A percentile compares a stretch with the other conserved stretches of the same genome.
phyloP scores from a whole-genome alignment of 305 asterid species.

The Rubia peregrina region DNA sequence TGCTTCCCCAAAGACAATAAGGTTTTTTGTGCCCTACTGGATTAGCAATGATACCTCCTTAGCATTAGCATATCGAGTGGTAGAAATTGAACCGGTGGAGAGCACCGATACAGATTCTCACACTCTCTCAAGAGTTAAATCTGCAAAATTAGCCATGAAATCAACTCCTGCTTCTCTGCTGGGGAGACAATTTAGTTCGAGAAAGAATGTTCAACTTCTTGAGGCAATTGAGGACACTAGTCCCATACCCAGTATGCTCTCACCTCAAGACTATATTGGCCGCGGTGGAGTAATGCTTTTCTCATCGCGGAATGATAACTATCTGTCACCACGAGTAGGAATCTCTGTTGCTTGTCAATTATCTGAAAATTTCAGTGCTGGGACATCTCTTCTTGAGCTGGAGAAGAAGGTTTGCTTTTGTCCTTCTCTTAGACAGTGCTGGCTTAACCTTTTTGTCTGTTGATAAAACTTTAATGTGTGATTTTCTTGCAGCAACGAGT shows the following conservation, averaged over 20 bases:
- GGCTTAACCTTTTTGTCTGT: conserved; percentile 4
- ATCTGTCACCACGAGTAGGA: conserved; percentile 93
- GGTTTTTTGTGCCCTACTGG: conserved; percentile 99
- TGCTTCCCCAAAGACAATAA: conserved; percentile 86
- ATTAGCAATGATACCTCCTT: conserved; percentile 75
- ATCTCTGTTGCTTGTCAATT: conserved; percentile 79
- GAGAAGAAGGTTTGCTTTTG: conserved; percentile 72
- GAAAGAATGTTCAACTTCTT: conserved; percentile 72
- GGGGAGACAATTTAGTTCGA: conserved; percentile 46
- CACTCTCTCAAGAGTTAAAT: conserved; percentile 53
- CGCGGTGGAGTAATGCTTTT: conserved; percentile 91
- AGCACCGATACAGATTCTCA: conserved; percentile 55
- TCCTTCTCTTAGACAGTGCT: conserved; percentile 16
- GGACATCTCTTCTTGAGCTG: conserved; percentile 94
- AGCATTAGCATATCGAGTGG: conserved; percentile 78
- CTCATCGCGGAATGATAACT: conserved; percentile 81
- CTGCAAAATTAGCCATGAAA: conserved; percentile 63
- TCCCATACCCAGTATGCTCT: conserved; percentile 95
- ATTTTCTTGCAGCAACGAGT: conserved; percentile 74
- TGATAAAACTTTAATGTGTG: background rate
- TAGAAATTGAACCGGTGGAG: conserved; percentile 86
- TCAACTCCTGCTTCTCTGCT: conserved; percentile 47
- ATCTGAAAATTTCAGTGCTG: conserved; percentile 78
- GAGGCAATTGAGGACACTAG: conserved; percentile 90
- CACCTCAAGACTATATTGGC: conserved; percentile 97